A percentile compares a stretch with the other conserved stretches of the same genome.
Evolutionary conservation across 345 rosid species (phyloP).

Genomic region (Iberis pinnata): DNA sequence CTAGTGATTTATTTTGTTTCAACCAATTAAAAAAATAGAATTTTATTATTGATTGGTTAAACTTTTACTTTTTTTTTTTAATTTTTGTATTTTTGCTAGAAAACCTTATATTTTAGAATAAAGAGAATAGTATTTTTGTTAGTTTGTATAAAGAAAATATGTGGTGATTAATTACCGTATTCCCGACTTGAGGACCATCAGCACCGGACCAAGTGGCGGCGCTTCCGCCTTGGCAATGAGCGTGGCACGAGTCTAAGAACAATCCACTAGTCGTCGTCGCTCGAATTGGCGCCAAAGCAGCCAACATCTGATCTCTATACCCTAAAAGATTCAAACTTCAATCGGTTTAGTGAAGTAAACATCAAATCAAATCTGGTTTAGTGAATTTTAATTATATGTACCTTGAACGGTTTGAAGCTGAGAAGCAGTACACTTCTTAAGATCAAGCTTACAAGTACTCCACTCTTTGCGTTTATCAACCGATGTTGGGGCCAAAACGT

Average conservation of each 20-base stretch:
- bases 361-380: background rate
- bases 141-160: background rate
- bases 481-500: slow-evolving; percentile 67
- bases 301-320: slow-evolving; percentile 56
- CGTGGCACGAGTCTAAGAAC: slow-evolving; percentile 73
- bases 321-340: slow-evolving; percentile 35
- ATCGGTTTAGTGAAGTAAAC: background rate
- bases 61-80: no score
- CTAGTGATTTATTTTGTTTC: no score
- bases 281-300: slow-evolving; percentile 38
- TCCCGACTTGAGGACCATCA: slow-evolving; percentile 46
- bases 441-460: slow-evolving; percentile 67
- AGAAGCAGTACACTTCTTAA: slow-evolving; percentile 46
- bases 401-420: slow-evolving; percentile 77
- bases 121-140: no score
- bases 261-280: slow-evolving; percentile 48
- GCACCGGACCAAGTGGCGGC: slow-evolving; percentile 60
- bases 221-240: slow-evolving; percentile 77
- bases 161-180: slow-evolving; percentile 41
- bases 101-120: no score
- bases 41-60: background rate
- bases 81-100: no score
- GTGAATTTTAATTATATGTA: slow-evolving; percentile 14
- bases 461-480: slow-evolving; percentile 64
- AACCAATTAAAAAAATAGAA: no score